Percentiles rank a stretch among this genome's conserved stretches.
Conservation (phyloP, 345 rosid species). For the Brassica rapa region DNA sequence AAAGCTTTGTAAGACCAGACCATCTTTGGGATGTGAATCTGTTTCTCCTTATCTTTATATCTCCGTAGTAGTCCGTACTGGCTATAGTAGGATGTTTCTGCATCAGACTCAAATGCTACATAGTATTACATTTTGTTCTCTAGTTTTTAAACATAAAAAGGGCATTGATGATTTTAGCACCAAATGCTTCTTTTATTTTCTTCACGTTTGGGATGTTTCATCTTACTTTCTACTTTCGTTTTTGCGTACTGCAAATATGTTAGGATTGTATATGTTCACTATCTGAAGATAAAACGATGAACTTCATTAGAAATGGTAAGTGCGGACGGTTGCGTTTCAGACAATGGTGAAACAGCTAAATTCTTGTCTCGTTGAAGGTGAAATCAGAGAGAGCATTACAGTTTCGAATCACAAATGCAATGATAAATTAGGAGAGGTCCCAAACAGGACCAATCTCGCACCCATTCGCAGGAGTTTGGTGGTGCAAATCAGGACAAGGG, state of each 20-base stretch:
- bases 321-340: neutral
- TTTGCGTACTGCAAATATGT: neutral
- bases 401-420: conserved; percentile 24
- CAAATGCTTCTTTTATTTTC: conserved; percentile 1
- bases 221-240: neutral
- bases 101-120: conserved; percentile 3
- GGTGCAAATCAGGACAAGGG: conserved; percentile 44
- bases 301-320: neutral
- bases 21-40: neutral
- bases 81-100: neutral
- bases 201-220: conserved; percentile 1
- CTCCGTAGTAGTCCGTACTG: conserved; percentile 7
- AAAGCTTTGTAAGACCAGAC: neutral
- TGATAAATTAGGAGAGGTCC: conserved; percentile 22
- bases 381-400: conserved; percentile 16
- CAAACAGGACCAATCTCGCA: conserved; percentile 9
- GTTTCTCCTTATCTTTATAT: neutral
- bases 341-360: conserved; percentile 25
- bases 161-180: conserved; percentile 10
- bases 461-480: neutral
- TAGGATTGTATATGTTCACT: neutral
- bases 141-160: conserved; percentile 26
- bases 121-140: conserved; percentile 20
- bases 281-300: neutral
- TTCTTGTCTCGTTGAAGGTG: conserved; percentile 1